Evolutionary conservation across 352 stramenopile species (phyloP), one percentile per base, ranked within the genome.

Genomic region (Phytophthora boehmeriae): DNA sequence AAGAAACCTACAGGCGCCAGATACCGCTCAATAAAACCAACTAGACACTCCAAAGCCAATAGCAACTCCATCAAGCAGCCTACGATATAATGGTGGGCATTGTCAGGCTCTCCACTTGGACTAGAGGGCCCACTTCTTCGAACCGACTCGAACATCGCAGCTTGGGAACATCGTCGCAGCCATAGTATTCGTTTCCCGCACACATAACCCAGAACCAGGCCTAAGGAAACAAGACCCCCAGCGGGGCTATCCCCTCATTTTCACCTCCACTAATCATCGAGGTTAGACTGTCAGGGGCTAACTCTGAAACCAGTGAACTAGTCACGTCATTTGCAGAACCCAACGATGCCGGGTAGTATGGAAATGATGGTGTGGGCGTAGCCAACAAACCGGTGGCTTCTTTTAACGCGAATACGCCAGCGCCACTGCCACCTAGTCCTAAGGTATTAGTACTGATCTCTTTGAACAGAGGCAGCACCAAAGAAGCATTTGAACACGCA

Each of bases 1-100:
- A 75, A 58, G 20, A 78, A 64, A 0, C 75, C 75, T 5, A 83
- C 1, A 0, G 78, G 71, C 0, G 75, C 75, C 19, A 86, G 6
- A 23, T 59, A 66, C 2, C 35, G 17, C 57, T 84, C 67, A 34
- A 84, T 47, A 9, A n/a, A 25, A 5, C 63, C 52, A 0, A 78
- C 47, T 16, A 88, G 28, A 68, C 75, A 85, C 55, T 88, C 78
- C 32, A 88, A 54, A 4, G 71, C 72, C 1, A 82, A 56, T 30
- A 84, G 75, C 14, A 88, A 47, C 28, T 88, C 78, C 23, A 86
- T 69, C 14, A 80, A 20, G 6, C 76, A 53, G 14, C 71, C 57
- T 14, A 86, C 45, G 16, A 88, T 50, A 20, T 83, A 78, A 45
- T 84, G 66, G 2, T 43, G 59, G 38, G 71, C 60, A 54, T 71